phyloP scores from a whole-genome alignment of 768 basidiomycete genomes.

The Lepiota venenata region DNA sequence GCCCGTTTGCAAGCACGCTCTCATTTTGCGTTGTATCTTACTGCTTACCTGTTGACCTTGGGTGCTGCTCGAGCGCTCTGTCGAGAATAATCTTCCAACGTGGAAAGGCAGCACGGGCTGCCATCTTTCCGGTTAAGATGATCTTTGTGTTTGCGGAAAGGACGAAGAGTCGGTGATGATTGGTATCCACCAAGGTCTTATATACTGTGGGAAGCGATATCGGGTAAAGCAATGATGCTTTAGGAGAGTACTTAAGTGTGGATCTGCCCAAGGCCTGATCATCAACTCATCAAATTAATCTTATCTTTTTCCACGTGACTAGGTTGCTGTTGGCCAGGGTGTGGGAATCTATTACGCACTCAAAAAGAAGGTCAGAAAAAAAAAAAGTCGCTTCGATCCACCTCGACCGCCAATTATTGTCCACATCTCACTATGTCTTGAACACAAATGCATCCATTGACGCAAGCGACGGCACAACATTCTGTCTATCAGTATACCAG shows the following conservation, averaged over 20 bases:
- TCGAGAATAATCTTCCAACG: conserved; percentile 13
- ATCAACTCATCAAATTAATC: too few relatives aligned
- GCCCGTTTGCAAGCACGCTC: conserved; percentile 25
- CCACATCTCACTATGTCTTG: not conserved
- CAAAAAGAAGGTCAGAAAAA: not conserved
- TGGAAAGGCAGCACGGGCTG: not conserved
- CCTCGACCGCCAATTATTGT: not conserved
- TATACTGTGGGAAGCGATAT: too few relatives aligned
- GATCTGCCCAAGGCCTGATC: too few relatives aligned
- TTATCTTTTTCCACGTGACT: not conserved
- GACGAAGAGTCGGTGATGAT: too few relatives aligned
- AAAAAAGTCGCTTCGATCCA: not conserved
- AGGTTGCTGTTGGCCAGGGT: too few relatives aligned
- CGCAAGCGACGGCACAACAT: too few relatives aligned
- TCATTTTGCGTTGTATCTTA: not conserved
- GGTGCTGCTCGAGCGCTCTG: conserved; percentile 8
- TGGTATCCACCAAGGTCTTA: too few relatives aligned
- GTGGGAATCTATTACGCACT: not conserved
- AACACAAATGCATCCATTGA: too few relatives aligned
- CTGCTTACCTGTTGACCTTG: conserved; percentile 6
- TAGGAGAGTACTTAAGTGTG: too few relatives aligned
- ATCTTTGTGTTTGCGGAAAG: not conserved
- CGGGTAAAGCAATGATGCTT: too few relatives aligned
- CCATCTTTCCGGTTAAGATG: not conserved
- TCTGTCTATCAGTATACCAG: too few relatives aligned